Evolutionary conservation across 305 asterid species (phyloP), one percentile per base, ranked within the genome.

Genomic region (Andrographis paniculata): DNA sequence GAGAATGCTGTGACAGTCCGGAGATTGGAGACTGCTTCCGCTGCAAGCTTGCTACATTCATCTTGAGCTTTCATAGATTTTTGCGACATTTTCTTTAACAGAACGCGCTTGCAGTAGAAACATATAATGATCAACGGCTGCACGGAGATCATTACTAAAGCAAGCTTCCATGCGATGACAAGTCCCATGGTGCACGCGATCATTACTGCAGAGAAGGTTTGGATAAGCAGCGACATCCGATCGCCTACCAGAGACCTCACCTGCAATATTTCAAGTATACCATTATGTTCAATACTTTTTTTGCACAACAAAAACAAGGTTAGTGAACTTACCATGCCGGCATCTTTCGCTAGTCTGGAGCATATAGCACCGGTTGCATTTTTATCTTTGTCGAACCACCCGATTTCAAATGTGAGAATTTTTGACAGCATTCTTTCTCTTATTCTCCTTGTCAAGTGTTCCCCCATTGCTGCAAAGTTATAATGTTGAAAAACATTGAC

Each of bases 191-290:
- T 81, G 77, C 87, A 84, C 12, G 96, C 94, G 9, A 79, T 73
- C 17, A 35, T 69, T 16, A 87, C 94, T 0, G 94, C 89, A 1
- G 95, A 87, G 68, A 74, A 33, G 0, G 94, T 76, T 45, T 92
- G 99, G 31, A 92, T 73, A 8, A 87, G 57, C 10, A 92, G 66
- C 0, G 95, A 83, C 81, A 81, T 74, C 33, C 99, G 69, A 51
- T 92, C 99, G 6, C 99, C 99, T 3, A 92, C 93, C n/a, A 92
- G 65, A 17, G 99, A 84, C 38, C 95, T 72, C 45, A 91, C 94
- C 96, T 91, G 76, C 19, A 46, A 3, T 35, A 16, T 18, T 31
- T 13, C 7, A 18, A 4, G 4, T 28, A 14, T 13, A 20, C 1
- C 11, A 28, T 42, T 5, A 42, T 14, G 9, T 15, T 30, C 16